Percentiles rank a stretch among this genome's conserved stretches.
Conservation (phyloP, 129 eudicot species). For the Arctium lappa region DNA sequence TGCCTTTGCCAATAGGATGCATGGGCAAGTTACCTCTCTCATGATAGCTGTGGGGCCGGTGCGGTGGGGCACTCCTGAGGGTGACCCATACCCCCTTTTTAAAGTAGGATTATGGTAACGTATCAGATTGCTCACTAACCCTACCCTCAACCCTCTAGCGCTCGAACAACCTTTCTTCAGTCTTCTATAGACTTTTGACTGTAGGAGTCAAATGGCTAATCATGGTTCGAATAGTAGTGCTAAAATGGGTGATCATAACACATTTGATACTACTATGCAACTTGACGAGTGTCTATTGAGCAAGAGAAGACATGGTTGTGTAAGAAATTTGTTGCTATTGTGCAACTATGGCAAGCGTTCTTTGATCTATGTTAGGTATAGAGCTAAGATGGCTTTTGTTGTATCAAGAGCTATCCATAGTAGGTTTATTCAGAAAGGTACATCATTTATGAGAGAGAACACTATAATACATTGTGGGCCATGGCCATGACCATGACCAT, state of each 20-base stretch:
- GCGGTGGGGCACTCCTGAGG: background rate
- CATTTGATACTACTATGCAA: background rate
- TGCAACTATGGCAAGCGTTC: slow-evolving; percentile 6
- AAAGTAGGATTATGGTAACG: background rate
- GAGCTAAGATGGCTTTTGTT: background rate
- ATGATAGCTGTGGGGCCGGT: background rate
- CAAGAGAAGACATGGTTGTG: background rate
- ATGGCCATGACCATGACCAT: background rate
- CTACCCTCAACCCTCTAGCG: background rate
- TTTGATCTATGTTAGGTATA: background rate
- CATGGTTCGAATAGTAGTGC: slow-evolving; percentile 1
- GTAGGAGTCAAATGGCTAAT: background rate
- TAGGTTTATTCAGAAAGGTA: background rate
- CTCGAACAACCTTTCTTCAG: background rate
- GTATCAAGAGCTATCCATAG: background rate
- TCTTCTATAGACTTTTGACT: slow-evolving; percentile 13
- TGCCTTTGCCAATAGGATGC: background rate
- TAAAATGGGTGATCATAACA: background rate
- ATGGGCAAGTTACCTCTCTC: background rate
- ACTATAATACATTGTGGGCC: background rate
- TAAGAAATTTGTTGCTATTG: background rate
- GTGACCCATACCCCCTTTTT: background rate
- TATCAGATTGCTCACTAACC: background rate
- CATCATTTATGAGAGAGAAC: background rate
- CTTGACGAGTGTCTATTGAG: background rate